These are phyloP conservation scores for Fraxinus xanthoxyloides DNA, from an alignment of 305 asterid genomes.

Conservation along the genomic window DNA sequence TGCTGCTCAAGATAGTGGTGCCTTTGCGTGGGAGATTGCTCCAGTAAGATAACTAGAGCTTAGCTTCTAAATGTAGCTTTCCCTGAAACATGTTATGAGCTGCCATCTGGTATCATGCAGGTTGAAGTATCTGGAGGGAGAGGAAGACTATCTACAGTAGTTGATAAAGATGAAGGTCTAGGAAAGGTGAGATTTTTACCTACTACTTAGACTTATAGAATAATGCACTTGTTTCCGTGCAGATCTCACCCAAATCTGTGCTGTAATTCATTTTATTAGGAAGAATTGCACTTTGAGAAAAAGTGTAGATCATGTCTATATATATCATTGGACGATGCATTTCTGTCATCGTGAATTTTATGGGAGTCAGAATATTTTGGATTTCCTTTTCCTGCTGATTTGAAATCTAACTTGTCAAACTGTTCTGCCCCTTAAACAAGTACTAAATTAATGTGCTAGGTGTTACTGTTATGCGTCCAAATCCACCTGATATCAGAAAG, in stretches of 20 bases:
- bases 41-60: slow-evolving; percentile 54
- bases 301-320: slow-evolving; percentile 3
- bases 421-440: background rate
- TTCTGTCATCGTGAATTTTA: background rate
- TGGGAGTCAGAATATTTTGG: slow-evolving; percentile 2
- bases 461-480: background rate
- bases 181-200: slow-evolving; percentile 62
- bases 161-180: slow-evolving; percentile 87
- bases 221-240: background rate
- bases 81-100: slow-evolving; percentile 14
- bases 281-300: background rate
- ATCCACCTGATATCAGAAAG: background rate
- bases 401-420: background rate
- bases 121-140: slow-evolving; percentile 94
- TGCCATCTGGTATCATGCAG: slow-evolving; percentile 43
- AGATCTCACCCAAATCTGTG: background rate
- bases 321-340: background rate
- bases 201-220: background rate
- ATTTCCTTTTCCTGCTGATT: background rate
- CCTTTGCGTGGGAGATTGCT: slow-evolving; percentile 90
- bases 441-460: background rate
- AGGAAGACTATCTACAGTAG: slow-evolving; percentile 79
- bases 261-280: background rate
- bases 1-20: slow-evolving; percentile 84
- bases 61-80: slow-evolving; percentile 10